phyloP scores from a whole-genome alignment of 1,139 yeast genomes.

The Saccharomycopsis crataegensis region DNA sequence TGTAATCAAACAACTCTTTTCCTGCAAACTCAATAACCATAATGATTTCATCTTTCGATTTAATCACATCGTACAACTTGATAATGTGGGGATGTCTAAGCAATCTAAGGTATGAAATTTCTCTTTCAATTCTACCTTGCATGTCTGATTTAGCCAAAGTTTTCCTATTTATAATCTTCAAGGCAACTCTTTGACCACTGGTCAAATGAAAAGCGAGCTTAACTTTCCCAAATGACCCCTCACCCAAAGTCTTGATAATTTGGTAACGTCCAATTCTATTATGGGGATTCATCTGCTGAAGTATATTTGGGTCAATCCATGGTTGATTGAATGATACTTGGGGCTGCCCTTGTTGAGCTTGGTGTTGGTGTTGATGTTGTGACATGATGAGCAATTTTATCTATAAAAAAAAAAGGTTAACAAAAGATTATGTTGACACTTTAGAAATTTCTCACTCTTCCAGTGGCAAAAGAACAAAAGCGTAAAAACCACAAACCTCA shows the following conservation, averaged over 20 bases:
- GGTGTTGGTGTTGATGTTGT: background rate
- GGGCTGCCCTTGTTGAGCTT: background rate
- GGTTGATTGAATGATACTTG: conserved; percentile 16
- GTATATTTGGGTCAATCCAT: conserved; percentile 18
- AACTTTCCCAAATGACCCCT: conserved; percentile 97
- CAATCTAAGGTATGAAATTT: conserved; percentile 80
- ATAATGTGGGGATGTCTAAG: conserved; percentile 96
- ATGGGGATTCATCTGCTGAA: conserved; percentile 19
- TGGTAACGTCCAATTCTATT: conserved; percentile 81
- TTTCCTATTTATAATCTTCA: conserved; percentile 88
- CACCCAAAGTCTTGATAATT: conserved; percentile 89
- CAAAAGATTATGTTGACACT: too few relatives aligned
- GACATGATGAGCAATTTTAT: too few relatives aligned
- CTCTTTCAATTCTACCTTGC: conserved; percentile 97
- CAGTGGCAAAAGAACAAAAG: too few relatives aligned
- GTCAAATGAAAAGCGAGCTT: conserved; percentile 89
- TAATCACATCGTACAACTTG: conserved; percentile 91
- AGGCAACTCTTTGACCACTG: conserved; percentile 90
- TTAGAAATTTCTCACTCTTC: too few relatives aligned
- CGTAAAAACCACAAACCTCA: too few relatives aligned
- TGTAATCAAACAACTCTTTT: conserved; percentile 90
- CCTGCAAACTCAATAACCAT: conserved; percentile 99
- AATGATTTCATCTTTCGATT: conserved; percentile 90
- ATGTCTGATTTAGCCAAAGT: conserved; percentile 92
- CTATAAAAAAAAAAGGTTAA: too few relatives aligned